A percentile compares a stretch with the other conserved stretches of the same genome.
These are phyloP conservation scores for Amorphotheca resinae DNA, from an alignment of 495 filamentous ascomycete genomes.

Conservation along the genomic window DNA sequence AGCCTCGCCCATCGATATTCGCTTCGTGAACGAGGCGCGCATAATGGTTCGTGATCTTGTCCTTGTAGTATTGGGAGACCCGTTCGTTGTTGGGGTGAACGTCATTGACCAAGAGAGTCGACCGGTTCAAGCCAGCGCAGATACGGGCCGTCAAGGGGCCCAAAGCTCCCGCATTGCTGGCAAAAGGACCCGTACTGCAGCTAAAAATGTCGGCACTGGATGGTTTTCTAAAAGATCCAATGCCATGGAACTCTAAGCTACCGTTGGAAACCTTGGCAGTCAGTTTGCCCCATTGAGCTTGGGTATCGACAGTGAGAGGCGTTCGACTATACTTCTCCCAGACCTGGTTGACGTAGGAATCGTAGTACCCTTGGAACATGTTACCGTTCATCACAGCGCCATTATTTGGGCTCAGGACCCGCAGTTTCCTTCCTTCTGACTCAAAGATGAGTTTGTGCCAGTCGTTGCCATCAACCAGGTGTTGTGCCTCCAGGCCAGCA, in stretches of 20 bases:
- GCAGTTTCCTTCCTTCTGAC: conserved; percentile 37
- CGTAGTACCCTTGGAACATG: conserved; percentile 51
- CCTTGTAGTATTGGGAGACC: conserved; percentile 44
- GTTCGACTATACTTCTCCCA: conserved; percentile 45
- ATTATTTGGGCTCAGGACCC: conserved; percentile 55
- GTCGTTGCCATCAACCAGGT: conserved; percentile 38
- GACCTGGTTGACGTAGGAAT: conserved; percentile 50
- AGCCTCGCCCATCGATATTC: conserved; percentile 50
- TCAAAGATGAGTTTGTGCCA: conserved; percentile 49
- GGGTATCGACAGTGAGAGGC: conserved; percentile 25
- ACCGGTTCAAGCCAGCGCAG: conserved; percentile 57
- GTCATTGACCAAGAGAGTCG: conserved; percentile 40
- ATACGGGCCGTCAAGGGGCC: conserved; percentile 47
- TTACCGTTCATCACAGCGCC: conserved; percentile 45
- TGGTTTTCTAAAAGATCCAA: conserved; percentile 42
- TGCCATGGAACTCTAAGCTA: conserved; percentile 29
- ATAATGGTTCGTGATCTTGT: conserved; percentile 20
- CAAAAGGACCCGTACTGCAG: conserved; percentile 60
- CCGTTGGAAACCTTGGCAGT: conserved; percentile 37
- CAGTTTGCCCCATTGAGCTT: conserved; percentile 28
- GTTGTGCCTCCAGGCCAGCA: conserved; percentile 39
- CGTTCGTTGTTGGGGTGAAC: conserved; percentile 39
- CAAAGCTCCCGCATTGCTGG: conserved; percentile 28
- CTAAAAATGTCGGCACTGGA: conserved; percentile 53
- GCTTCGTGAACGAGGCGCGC: conserved; percentile 50